Conservation (phyloP, 257 asterid genomes). For the Gentiana macrophylla region DNA sequence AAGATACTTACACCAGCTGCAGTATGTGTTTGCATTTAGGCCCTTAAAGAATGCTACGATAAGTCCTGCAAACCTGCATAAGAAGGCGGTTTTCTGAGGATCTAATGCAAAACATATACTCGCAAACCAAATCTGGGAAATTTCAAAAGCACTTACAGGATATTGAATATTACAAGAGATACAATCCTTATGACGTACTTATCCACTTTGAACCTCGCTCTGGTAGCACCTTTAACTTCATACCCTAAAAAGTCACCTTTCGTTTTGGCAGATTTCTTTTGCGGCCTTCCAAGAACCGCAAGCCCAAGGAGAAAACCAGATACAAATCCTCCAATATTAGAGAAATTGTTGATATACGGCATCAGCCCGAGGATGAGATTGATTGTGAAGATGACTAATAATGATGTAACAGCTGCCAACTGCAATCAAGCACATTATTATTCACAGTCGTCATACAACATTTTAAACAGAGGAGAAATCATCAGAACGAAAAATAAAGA, state of each 20-base stretch:
- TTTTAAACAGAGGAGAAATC: constrained; percentile 3
- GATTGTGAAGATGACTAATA: constrained; percentile 31
- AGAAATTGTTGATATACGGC: constrained; percentile 71
- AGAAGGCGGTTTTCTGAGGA: constrained; percentile 4
- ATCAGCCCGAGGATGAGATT: constrained; percentile 53
- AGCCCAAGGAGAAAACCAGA: constrained; percentile 71
- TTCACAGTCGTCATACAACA: constrained; percentile 1
- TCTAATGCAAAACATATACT: neutral
- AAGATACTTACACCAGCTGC: constrained; percentile 60
- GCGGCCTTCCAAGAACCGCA: constrained; percentile 52
- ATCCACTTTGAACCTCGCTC: constrained; percentile 37
- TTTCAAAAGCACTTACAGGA: constrained; percentile 44
- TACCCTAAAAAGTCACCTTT: constrained; percentile 63
- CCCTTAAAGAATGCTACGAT: constrained; percentile 37
- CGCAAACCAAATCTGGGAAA: neutral
- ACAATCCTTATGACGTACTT: constrained; percentile 48
- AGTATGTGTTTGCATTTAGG: constrained; percentile 42
- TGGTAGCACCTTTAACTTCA: constrained; percentile 35
- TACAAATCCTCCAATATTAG: constrained; percentile 71
- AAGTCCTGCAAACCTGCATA: constrained; percentile 47
- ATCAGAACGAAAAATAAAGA: neutral
- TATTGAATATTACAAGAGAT: constrained; percentile 38
- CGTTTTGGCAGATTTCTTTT: constrained; percentile 27
- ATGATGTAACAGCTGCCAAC: constrained; percentile 41
- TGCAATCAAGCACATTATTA: constrained; percentile 19